Percentiles rank a stretch among this genome's conserved stretches.
phyloP scores from a whole-genome alignment of 2,329 filamentous ascomycete species.

The Penicillium hesseltinei region DNA sequence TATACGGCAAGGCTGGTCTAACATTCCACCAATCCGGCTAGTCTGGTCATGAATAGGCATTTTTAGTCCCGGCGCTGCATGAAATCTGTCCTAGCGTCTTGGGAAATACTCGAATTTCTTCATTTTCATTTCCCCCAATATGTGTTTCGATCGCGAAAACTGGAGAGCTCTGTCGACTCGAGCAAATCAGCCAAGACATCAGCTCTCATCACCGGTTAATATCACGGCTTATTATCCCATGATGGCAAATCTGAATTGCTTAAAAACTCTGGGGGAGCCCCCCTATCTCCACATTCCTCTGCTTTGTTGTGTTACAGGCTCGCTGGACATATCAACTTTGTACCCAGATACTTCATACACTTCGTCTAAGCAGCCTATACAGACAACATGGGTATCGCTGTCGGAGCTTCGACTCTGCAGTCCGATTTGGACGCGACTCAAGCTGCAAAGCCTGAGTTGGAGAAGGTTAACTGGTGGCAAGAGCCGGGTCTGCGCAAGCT shows the following conservation, averaged over 20 bases:
- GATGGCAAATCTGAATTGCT: slow-evolving; percentile 8
- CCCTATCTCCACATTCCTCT: not conserved
- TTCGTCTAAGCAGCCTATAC: not conserved
- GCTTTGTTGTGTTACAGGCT: not conserved
- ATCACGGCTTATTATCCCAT: not conserved
- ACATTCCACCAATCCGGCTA: not conserved
- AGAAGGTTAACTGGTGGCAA: slow-evolving; percentile 56
- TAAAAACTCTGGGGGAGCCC: slow-evolving; percentile 5
- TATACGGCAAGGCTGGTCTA: not conserved
- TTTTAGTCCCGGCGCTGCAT: not conserved
- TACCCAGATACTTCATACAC: not conserved
- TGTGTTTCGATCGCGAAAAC: not conserved
- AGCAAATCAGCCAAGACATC: not conserved
- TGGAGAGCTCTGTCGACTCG: not conserved
- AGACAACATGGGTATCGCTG: slow-evolving; percentile 14
- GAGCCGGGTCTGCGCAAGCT: slow-evolving; percentile 58
- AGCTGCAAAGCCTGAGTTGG: slow-evolving; percentile 50
- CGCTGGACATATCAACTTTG: not conserved
- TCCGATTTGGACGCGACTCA: slow-evolving; percentile 14
- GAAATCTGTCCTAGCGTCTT: not conserved
- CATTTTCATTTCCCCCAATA: not conserved
- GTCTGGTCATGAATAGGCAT: not conserved
- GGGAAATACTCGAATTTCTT: not conserved
- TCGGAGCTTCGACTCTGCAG: slow-evolving; percentile 14
- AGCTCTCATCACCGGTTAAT: slow-evolving; percentile 9